A percentile compares a stretch with the other conserved stretches of the same genome.
Evolutionary conservation across 2,329 filamentous ascomycete species (phyloP).

Genomic region (Nemania diffusa): DNA sequence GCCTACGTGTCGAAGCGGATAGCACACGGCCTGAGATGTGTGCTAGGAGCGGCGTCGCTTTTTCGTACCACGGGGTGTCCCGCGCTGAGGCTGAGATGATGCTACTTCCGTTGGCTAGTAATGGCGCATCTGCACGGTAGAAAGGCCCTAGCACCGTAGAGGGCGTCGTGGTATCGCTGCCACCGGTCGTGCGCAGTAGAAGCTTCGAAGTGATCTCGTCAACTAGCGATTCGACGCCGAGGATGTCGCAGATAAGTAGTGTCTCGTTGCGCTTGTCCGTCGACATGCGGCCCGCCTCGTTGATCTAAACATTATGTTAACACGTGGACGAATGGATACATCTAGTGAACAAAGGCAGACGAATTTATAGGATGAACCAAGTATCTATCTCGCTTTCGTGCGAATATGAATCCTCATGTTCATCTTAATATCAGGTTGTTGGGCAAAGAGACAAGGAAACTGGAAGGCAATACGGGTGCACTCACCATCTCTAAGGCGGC

Average conservation of each 20-base stretch:
- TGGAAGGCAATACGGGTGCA: conserved; percentile 28
- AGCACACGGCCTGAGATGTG: conserved; percentile 62
- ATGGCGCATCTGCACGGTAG: conserved; percentile 78
- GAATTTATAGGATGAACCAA: not conserved
- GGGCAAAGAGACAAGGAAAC: not conserved
- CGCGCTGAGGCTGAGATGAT: conserved; percentile 67
- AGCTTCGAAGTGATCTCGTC: conserved; percentile 78
- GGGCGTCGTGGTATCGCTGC: conserved; percentile 66
- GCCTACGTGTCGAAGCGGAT: conserved; percentile 69
- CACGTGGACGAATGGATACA: not conserved
- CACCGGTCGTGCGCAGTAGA: conserved; percentile 73
- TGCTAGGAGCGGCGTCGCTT: conserved; percentile 59
- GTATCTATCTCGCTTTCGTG: not conserved
- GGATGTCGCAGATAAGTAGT: conserved; percentile 73
- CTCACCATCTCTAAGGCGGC: conserved; percentile 69
- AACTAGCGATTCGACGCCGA: conserved; percentile 80
- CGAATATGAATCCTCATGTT: not conserved
- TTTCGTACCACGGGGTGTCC: conserved; percentile 48
- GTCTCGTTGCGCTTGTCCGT: conserved; percentile 73
- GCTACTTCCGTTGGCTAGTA: conserved; percentile 73
- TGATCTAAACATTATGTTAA: conserved; percentile 58
- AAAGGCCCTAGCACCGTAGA: conserved; percentile 88
- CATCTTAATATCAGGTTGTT: not conserved
- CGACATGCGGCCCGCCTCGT: conserved; percentile 73
- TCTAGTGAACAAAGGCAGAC: not conserved